Conservation (phyloP, 2,329 filamentous ascomycete genomes). For the Aureobasidium sp. region DNA sequence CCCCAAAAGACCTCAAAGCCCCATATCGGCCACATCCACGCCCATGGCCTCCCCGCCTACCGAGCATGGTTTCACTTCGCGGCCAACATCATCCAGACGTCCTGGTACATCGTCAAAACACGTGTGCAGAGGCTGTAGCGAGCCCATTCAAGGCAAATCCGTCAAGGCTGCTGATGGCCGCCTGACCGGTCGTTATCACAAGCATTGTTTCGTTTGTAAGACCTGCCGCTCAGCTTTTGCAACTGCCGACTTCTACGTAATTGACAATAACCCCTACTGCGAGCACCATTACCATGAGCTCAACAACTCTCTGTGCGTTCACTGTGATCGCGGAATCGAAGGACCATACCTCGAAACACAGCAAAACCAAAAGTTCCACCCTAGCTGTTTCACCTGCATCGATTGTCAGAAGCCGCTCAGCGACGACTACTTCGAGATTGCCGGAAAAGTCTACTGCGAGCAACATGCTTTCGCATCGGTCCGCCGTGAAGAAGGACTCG, state of each 20-base stretch:
- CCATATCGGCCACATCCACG: background rate
- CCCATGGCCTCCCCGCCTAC: conserved; percentile 4
- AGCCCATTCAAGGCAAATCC: conserved; percentile 79
- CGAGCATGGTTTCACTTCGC: conserved; percentile 3
- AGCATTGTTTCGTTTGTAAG: conserved; percentile 85
- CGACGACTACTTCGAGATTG: conserved; percentile 88
- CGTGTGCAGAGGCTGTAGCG: conserved; percentile 73
- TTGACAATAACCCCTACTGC: conserved; percentile 81
- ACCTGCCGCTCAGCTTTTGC: conserved; percentile 75
- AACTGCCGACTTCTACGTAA: conserved; percentile 87
- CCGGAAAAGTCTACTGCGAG: conserved; percentile 75
- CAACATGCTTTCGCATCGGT: conserved; percentile 59
- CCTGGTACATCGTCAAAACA: conserved; percentile 27
- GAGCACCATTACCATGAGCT: conserved; percentile 86
- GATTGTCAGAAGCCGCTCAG: conserved; percentile 68
- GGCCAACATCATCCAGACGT: background rate
- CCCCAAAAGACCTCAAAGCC: background rate
- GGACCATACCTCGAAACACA: conserved; percentile 89
- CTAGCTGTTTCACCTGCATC: conserved; percentile 75
- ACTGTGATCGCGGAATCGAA: conserved; percentile 80
- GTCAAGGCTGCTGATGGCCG: conserved; percentile 90
- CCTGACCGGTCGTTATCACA: conserved; percentile 89
- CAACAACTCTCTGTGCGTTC: conserved; percentile 77
- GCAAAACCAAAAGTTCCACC: conserved; percentile 70
- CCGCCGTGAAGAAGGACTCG: conserved; percentile 6